A percentile compares a stretch with the other conserved stretches of the same genome.
phyloP scores from a whole-genome alignment of 495 filamentous ascomycete genomes.

The Aspergillus conjunctus region DNA sequence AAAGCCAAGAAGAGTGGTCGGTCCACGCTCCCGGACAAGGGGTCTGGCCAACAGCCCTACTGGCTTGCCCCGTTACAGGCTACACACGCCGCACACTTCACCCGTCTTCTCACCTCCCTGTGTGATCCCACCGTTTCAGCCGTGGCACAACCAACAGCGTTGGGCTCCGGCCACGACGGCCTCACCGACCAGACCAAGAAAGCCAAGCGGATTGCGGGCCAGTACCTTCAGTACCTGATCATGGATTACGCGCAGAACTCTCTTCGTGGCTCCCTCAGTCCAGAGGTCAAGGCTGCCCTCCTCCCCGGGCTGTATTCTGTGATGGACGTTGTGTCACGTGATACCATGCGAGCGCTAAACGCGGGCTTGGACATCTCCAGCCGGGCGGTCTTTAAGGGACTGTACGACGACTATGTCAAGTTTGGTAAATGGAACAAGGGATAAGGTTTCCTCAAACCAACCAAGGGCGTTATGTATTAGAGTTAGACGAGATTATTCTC shows the following conservation, averaged over 20 bases:
- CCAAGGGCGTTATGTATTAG: not conserved
- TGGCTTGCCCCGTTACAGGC: slow-evolving; percentile 52
- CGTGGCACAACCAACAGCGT: slow-evolving; percentile 53
- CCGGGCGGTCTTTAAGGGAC: slow-evolving; percentile 68
- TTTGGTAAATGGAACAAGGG: slow-evolving; percentile 72
- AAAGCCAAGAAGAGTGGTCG: slow-evolving; percentile 50
- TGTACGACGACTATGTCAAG: slow-evolving; percentile 69
- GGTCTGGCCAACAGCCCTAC: slow-evolving; percentile 35
- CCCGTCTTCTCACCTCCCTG: slow-evolving; percentile 72
- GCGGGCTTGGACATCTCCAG: slow-evolving; percentile 68
- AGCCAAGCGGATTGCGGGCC: slow-evolving; percentile 72
- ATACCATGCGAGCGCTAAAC: slow-evolving; percentile 66
- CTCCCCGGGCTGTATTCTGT: slow-evolving; percentile 72
- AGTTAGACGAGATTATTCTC: too few relatives aligned
- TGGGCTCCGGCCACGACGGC: slow-evolving; percentile 38
- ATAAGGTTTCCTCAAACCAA: slow-evolving; percentile 23
- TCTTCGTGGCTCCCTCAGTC: slow-evolving; percentile 55
- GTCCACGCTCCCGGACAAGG: slow-evolving; percentile 34
- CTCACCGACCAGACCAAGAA: slow-evolving; percentile 77
- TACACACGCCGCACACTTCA: slow-evolving; percentile 61
- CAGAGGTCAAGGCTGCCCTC: slow-evolving; percentile 67
- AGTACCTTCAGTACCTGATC: slow-evolving; percentile 72
- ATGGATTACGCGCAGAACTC: slow-evolving; percentile 70
- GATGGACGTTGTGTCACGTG: slow-evolving; percentile 67
- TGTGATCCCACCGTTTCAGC: slow-evolving; percentile 79